Conservation (phyloP, 1,139 yeast species). For the Candida pseudoviswanathii region DNA sequence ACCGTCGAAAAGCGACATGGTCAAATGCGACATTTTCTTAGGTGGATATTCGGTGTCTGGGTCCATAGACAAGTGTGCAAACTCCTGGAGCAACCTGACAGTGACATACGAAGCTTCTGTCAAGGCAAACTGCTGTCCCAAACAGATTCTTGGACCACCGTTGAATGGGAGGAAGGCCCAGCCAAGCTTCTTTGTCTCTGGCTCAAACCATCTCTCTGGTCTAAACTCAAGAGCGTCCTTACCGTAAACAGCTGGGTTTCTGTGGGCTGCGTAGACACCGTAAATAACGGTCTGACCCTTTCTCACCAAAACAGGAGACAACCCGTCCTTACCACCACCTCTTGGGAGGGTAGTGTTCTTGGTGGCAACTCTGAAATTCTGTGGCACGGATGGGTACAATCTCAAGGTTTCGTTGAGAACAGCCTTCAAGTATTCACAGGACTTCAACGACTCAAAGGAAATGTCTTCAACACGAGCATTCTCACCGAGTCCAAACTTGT, state of each 20-base stretch:
- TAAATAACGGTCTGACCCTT: slow-evolving; percentile 45
- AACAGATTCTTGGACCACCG: slow-evolving; percentile 63
- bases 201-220: slow-evolving; percentile 54
- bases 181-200: slow-evolving; percentile 35
- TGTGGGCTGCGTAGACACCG: slow-evolving; percentile 44
- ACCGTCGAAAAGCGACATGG: slow-evolving; percentile 34
- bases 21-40: slow-evolving; percentile 34
- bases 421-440: slow-evolving; percentile 49
- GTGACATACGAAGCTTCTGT: slow-evolving; percentile 55
- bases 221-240: slow-evolving; percentile 44
- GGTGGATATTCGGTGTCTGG: slow-evolving; percentile 33
- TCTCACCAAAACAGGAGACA: slow-evolving; percentile 42
- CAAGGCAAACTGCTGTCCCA: slow-evolving; percentile 62
- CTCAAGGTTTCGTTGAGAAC: slow-evolving; percentile 53
- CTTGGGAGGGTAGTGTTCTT: slow-evolving; percentile 52
- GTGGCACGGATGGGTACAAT: slow-evolving; percentile 56
- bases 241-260: slow-evolving; percentile 44
- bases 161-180: slow-evolving; percentile 61
- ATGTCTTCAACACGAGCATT: slow-evolving; percentile 28
- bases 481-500: slow-evolving; percentile 34
- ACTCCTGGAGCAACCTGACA: slow-evolving; percentile 41
- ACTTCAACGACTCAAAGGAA: slow-evolving; percentile 49
- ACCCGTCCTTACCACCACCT: slow-evolving; percentile 54
- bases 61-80: slow-evolving; percentile 20
- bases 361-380: slow-evolving; percentile 46